Conservation (phyloP, 139 green algal genomes). For the Pedinophyceae sp. region DNA sequence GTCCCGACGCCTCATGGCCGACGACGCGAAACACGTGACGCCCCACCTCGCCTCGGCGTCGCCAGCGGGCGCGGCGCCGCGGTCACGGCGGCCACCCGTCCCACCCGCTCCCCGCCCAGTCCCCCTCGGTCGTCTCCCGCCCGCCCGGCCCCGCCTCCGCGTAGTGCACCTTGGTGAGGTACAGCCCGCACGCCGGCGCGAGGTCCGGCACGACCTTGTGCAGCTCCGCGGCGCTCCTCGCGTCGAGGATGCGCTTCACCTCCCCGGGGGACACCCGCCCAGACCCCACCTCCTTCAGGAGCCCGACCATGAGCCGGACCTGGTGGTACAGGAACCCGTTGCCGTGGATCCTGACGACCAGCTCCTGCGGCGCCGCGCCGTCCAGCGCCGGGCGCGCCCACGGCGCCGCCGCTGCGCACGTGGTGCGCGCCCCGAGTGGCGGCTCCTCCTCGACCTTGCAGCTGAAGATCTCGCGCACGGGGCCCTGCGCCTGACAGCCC, state of each 20-base stretch:
- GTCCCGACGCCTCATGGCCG: no score
- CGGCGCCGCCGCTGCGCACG: no score
- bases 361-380: background rate
- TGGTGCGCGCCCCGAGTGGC: no score
- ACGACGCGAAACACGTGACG: no score
- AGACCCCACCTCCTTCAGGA: background rate
- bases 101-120: no score
- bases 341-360: background rate
- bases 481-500: background rate
- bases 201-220: background rate
- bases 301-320: background rate
- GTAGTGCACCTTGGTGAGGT: slow-evolving; percentile 1
- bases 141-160: background rate
- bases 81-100: no score
- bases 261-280: background rate
- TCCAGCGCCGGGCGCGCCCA: background rate
- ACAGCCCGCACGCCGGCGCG: background rate
- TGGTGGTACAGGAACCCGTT: slow-evolving; percentile 1
- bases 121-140: no score
- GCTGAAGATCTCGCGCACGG: no score
- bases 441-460: no score
- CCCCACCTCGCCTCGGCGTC: no score
- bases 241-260: background rate
- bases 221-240: background rate
- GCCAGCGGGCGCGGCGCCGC: no score